These are phyloP conservation scores for Rehmannia glutinosa DNA, from an alignment of 257 asterid species.

Conservation along the genomic window DNA sequence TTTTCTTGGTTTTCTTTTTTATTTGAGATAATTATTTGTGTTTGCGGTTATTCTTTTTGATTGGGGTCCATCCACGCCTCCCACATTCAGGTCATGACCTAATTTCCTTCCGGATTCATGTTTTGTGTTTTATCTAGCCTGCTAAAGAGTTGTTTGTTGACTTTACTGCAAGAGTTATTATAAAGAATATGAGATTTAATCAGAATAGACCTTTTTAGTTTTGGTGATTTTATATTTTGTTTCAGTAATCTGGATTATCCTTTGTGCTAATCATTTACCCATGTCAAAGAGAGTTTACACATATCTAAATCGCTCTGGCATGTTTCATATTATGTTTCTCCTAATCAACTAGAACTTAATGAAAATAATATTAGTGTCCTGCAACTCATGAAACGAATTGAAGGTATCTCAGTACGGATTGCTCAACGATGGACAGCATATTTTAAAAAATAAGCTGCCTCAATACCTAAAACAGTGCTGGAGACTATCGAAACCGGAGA, in stretches of 20 bases:
- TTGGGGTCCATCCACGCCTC: too few species aligned
- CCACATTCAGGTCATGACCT: too few species aligned
- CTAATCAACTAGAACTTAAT: background rate
- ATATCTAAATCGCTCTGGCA: background rate
- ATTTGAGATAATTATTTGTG: too few species aligned
- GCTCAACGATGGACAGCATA: background rate
- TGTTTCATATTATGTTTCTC: background rate
- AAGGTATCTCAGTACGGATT: slow-evolving; percentile 1
- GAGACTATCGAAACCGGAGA: slow-evolving; percentile 5
- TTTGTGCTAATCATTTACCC: background rate
- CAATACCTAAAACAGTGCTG: background rate
- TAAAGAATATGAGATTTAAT: background rate
- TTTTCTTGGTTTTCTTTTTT: too few species aligned
- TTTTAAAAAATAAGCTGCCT: background rate
- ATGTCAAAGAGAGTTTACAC: background rate
- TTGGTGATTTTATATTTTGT: background rate
- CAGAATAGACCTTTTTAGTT: background rate
- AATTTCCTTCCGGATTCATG: too few species aligned
- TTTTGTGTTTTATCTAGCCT: too few species aligned
- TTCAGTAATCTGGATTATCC: background rate
- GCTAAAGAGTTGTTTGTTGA: too few species aligned
- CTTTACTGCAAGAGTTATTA: background rate
- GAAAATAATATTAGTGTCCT: background rate
- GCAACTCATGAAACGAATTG: background rate
- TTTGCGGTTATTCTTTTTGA: too few species aligned